Conservation (phyloP, 768 basidiomycete genomes). For the Auriscalpium orientale region DNA sequence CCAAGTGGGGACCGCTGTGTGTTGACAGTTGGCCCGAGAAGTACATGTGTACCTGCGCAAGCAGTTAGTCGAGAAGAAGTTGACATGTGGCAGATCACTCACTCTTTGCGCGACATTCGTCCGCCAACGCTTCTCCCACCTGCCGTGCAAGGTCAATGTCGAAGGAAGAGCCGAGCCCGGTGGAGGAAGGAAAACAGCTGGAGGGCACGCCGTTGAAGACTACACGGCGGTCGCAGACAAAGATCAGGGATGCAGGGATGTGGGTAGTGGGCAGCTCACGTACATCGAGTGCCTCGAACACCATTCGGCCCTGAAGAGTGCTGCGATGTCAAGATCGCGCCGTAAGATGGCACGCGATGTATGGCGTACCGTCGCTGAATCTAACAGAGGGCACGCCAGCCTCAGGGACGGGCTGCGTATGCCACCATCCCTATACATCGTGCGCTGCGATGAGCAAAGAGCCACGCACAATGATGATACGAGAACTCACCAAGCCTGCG, state of each 20-base stretch:
- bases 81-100: conserved; percentile 1
- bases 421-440: conserved; percentile 37
- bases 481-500: background rate
- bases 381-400: conserved; percentile 35
- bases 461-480: background rate
- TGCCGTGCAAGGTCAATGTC: conserved; percentile 39
- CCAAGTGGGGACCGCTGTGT: conserved; percentile 52
- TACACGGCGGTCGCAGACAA: conserved; percentile 8
- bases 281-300: conserved; percentile 39
- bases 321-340: background rate
- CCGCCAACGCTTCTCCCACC: conserved; percentile 46
- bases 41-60: conserved; percentile 32
- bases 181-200: conserved; percentile 51
- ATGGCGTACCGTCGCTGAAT: conserved; percentile 36
- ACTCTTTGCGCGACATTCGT: conserved; percentile 46
- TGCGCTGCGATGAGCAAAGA: background rate
- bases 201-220: conserved; percentile 51
- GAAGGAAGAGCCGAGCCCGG: conserved; percentile 49
- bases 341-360: background rate
- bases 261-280: too few relatives aligned
- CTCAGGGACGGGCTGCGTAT: conserved; percentile 34
- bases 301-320: conserved; percentile 36
- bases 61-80: conserved; percentile 7
- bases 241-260: background rate
- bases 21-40: conserved; percentile 58